Evolutionary conservation across 1,284 basidiomycete genomes (phyloP).

Genomic region (Puccinia horiana): DNA sequence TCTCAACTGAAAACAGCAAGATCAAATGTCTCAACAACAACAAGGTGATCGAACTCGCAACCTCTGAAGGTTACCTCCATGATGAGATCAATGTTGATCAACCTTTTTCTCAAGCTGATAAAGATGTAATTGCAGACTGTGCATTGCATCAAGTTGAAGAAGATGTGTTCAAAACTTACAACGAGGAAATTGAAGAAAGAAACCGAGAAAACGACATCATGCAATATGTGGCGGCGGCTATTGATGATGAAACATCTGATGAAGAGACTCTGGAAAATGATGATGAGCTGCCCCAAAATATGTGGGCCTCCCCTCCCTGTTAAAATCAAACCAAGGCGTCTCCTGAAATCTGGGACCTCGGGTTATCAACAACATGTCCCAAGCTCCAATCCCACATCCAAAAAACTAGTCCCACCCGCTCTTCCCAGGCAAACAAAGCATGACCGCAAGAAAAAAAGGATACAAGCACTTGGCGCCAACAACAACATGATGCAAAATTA

Average conservation of each 20-base stretch:
- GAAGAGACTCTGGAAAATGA: background rate
- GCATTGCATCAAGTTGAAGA: background rate
- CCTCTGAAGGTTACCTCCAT: background rate
- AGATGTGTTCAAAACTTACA: background rate
- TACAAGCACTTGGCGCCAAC: constrained; percentile 9
- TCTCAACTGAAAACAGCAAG: background rate
- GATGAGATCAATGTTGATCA: background rate
- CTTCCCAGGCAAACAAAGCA: constrained; percentile 15
- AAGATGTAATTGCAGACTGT: no score
- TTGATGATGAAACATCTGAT: constrained; percentile 3
- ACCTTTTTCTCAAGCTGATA: no score
- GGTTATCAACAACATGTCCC: constrained; percentile 3
- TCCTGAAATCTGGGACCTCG: constrained; percentile 1
- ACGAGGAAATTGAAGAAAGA: background rate
- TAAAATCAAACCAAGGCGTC: background rate
- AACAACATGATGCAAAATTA: constrained; percentile 20
- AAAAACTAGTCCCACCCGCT: constrained; percentile 21
- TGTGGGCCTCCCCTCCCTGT: constrained; percentile 10
- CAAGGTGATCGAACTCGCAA: no score
- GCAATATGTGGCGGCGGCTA: constrained; percentile 1
- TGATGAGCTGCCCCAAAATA: background rate
- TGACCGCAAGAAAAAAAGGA: constrained; percentile 9
- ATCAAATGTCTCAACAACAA: no score
- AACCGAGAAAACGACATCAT: constrained; percentile 1
- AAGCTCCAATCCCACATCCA: constrained; percentile 18